Percentiles rank a stretch among this genome's conserved stretches.
Conservation (phyloP, 2,329 filamentous ascomycete species). For the Xylariaceae sp. region DNA sequence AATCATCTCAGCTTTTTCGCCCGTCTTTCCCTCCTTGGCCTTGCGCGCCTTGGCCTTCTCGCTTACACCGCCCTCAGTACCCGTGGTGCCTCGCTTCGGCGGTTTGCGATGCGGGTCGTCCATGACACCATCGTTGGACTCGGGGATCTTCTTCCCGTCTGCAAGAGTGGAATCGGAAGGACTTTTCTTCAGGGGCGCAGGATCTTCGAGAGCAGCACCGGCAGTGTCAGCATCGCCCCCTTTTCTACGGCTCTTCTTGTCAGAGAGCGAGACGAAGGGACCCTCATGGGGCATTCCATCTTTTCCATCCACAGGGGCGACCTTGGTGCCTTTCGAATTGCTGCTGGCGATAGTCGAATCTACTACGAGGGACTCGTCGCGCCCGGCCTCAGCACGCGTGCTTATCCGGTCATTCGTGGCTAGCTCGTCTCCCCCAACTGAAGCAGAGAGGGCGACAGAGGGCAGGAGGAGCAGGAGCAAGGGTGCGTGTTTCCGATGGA, state of each 20-base stretch:
- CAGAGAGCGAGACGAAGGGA: constrained; percentile 61
- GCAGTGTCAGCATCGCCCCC: constrained; percentile 28
- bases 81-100: constrained; percentile 80
- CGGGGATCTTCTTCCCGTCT: constrained; percentile 57
- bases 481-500: constrained; percentile 27
- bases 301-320: constrained; percentile 84
- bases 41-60: constrained; percentile 77
- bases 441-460: constrained; percentile 26
- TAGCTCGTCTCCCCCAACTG: constrained; percentile 19
- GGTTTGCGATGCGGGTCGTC: constrained; percentile 72
- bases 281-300: constrained; percentile 92
- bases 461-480: constrained; percentile 29
- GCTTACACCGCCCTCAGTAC: constrained; percentile 83
- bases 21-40: constrained; percentile 59
- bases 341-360: constrained; percentile 33
- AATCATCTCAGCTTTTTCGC: constrained; percentile 63
- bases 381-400: constrained; percentile 8
- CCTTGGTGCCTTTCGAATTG: constrained; percentile 49
- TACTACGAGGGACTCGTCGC: constrained; percentile 18
- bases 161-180: constrained; percentile 48
- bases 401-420: constrained; percentile 16
- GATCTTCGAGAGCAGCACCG: constrained; percentile 31
- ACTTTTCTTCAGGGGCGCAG: constrained; percentile 46
- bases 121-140: constrained; percentile 79
- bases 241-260: constrained; percentile 36